These are phyloP conservation scores for Hymenoscyphus occultus DNA, from an alignment of 2,329 filamentous ascomycete genomes.

Conservation along the genomic window DNA sequence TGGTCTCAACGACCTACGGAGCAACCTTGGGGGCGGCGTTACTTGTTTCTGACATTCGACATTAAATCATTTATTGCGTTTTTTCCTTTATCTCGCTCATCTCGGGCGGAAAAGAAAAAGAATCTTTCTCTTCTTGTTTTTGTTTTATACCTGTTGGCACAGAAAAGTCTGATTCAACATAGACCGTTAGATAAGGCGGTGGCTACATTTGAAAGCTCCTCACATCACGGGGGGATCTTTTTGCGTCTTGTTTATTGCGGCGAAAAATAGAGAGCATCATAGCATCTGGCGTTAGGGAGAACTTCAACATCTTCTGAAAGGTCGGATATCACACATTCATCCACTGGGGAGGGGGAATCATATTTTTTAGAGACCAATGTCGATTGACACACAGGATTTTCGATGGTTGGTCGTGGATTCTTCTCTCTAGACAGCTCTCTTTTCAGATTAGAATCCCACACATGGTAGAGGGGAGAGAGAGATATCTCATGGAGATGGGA, in stretches of 20 bases:
- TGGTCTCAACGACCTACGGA: slow-evolving; percentile 38
- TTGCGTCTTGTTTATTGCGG: slow-evolving; percentile 19
- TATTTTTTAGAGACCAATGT: not conserved
- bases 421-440: not conserved
- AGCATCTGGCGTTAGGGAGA: slow-evolving; percentile 38
- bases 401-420: too few relatives aligned
- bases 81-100: not conserved
- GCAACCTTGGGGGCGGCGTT: slow-evolving; percentile 26
- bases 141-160: slow-evolving; percentile 17
- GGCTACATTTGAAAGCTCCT: slow-evolving; percentile 5
- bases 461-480: slow-evolving; percentile 2
- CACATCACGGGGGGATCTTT: slow-evolving; percentile 10
- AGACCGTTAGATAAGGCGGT: slow-evolving; percentile 36
- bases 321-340: slow-evolving; percentile 17
- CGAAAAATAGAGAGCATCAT: slow-evolving; percentile 24
- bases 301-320: slow-evolving; percentile 38
- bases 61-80: slow-evolving; percentile 16
- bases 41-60: slow-evolving; percentile 22
- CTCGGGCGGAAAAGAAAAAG: slow-evolving; percentile 19
- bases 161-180: slow-evolving; percentile 39
- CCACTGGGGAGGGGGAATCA: not conserved
- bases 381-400: too few relatives aligned
- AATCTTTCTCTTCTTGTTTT: slow-evolving; percentile 22
- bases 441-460: not conserved
- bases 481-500: not conserved